Evolutionary conservation across 768 basidiomycete species (phyloP), one percentile per base, ranked within the genome.

Genomic region (Collybiopsis confluens): DNA sequence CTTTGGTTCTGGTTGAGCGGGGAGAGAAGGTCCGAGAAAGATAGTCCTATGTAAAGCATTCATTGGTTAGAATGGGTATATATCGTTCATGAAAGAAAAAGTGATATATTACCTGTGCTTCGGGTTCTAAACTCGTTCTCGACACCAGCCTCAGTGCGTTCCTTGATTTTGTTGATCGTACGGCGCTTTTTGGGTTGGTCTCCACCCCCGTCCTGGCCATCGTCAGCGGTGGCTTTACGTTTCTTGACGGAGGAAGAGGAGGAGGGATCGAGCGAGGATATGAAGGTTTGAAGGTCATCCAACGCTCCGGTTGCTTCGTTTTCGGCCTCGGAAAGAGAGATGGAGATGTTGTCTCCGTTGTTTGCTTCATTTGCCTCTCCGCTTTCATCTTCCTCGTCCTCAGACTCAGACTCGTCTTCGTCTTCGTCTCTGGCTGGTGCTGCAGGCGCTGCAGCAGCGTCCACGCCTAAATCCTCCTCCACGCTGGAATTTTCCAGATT

Each of bases 41-140:
- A 74, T 4, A 92, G 2, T 67, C 61, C n/a, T 76, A 82, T n/a
- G n/a, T n/a, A n/a, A n/a, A n/a, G n/a, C n/a, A n/a, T n/a, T n/a
- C n/a, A n/a, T n/a, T n/a, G n/a, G n/a, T n/a, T n/a, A n/a, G n/a
- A n/a, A n/a, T n/a, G 36, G 30, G 15, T 21, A 56, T n/a, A 54
- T 23, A 46, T 52, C 45, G 45, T 33, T 15, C 30, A 38, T 38
- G 11, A 36, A 18, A n/a, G 13, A 5, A 42, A 40, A 52, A 18
- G n/a, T 36, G 53, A 33, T 47, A n/a, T 61, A 61, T 48, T 62
- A 83, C 84, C 79, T 47, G 73, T 62, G 13, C 71, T 63, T 61
- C 74, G 73, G 40, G 80, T 79, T 10, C 80, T 81, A 63, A 93
- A 95, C 62, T 93, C 92, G 61, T 83, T 85, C 64, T 94, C 93